Base-by-base conservation (phyloP, 2,329 filamentous ascomycete species). In the Cephalotrichum gorgonifer region DNA sequence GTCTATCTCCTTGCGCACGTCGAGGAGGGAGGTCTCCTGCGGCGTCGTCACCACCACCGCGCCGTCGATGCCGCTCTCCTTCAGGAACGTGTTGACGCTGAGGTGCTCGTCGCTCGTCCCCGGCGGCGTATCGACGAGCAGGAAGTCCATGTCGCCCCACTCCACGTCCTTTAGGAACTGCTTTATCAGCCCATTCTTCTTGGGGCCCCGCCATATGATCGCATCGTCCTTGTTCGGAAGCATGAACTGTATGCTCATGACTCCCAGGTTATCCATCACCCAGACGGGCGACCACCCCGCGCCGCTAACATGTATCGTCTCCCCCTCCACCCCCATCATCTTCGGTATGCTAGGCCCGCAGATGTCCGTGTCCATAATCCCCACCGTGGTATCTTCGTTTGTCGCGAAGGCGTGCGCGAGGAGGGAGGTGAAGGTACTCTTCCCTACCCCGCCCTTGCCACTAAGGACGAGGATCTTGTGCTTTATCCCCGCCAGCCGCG, bases 171-270 rank as follows among this genome's bases (percentile, higher is more conserved):
- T 96, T 47, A 98, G 69, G 58, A 98, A 98, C 64, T 94, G 87
- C 72, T 98, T 98, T 62, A 98, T 97, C 50, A 98, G 70, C 0
- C 93, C 93, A 60, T 97, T 98, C 77, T 98, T 98, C 78, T 98
- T 98, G 3, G 93, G 86, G 0, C 93, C 93, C 46, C 93, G 79
- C 93, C 93, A 98, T 56, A 98, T 98, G 38, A 98, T 84, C 3
- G 93, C 93, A 61, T 95, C 90, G 64, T 98, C 91, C 43, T 87
- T 78, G 59, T 88, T 88, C 0, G 93, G 93, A 43, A 98, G 74
- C 88, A 98, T 95, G 64, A 98, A 98, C 66, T 98, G 93, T 55
- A 98, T 88, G 60, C 86, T 93, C 91, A 98, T 97, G 46, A 95
- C 88, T 2, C 85, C 87, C 3, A 98, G 73, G 58, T 97, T 98